Evolutionary conservation across 352 stramenopile species (phyloP).

Genomic region (Pythium pectinolyticum): DNA sequence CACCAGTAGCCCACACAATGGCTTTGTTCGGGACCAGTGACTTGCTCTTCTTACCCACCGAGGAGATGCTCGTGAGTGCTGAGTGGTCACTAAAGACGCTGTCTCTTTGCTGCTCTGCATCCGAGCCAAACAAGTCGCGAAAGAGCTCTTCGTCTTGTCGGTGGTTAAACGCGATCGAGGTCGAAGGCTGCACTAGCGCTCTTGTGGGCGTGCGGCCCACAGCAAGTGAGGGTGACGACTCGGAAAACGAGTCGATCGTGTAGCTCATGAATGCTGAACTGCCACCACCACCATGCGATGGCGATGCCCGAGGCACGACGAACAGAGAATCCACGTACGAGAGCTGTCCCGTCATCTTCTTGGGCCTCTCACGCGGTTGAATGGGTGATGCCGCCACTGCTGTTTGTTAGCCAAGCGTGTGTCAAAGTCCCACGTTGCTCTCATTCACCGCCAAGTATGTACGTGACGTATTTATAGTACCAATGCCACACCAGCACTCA

Average conservation of each 20-base stretch:
- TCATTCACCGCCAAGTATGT: too few relatives aligned
- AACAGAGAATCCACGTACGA: constrained; percentile 5
- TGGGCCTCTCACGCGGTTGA: too few relatives aligned
- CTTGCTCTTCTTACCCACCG: constrained; percentile 22
- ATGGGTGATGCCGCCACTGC: too few relatives aligned
- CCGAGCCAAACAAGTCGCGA: constrained; percentile 56
- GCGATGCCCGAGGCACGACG: neutral
- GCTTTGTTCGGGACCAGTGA: constrained; percentile 7
- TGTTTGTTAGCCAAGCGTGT: too few relatives aligned
- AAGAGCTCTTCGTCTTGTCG: constrained; percentile 69
- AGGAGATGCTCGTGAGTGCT: too few relatives aligned
- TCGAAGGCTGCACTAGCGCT: constrained; percentile 6
- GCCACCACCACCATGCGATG: neutral
- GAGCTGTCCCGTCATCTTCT: neutral
- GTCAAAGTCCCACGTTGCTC: too few relatives aligned
- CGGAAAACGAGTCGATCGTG: constrained; percentile 58
- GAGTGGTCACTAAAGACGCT: neutral
- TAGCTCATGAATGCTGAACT: constrained; percentile 37
- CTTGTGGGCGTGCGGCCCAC: constrained; percentile 38
- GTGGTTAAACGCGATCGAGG: constrained; percentile 4
- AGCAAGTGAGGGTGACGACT: constrained; percentile 43
- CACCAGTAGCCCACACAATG: constrained; percentile 19
- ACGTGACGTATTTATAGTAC: too few relatives aligned
- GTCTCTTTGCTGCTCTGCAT: constrained; percentile 25
- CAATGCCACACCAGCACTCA: too few relatives aligned